A percentile compares a stretch with the other conserved stretches of the same genome.
These are phyloP conservation scores for Podaxis pistillaris DNA, from an alignment of 768 basidiomycete species.

Conservation along the genomic window DNA sequence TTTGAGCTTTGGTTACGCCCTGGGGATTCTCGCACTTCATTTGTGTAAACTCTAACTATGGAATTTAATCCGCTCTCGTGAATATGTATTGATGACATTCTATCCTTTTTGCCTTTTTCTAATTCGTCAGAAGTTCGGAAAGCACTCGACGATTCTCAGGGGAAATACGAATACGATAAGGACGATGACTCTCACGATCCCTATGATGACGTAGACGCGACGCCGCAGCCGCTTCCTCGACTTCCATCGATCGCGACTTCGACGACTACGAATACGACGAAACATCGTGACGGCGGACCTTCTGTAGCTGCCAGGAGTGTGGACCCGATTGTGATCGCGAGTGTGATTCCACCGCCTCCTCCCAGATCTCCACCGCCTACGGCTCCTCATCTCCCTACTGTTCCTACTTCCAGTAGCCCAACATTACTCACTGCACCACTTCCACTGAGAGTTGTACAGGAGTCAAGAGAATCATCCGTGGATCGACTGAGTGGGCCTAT, in stretches of 20 bases:
- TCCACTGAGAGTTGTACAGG: background rate
- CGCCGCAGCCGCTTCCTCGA: slow-evolving; percentile 9
- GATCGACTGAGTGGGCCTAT: slow-evolving; percentile 16
- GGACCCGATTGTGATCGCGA: background rate
- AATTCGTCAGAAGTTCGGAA: background rate
- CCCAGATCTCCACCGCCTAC: background rate
- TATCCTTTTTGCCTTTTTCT: background rate
- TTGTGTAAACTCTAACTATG: background rate
- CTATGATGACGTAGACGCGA: slow-evolving; percentile 7
- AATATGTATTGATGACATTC: slow-evolving; percentile 6
- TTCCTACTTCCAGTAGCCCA: background rate
- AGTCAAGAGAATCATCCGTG: background rate
- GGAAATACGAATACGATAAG: background rate
- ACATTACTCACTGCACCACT: background rate
- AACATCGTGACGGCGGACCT: background rate
- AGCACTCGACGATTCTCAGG: slow-evolving; percentile 10
- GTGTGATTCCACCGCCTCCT: slow-evolving; percentile 8
- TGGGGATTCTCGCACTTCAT: background rate
- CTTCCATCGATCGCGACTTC: background rate
- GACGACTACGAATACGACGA: background rate
- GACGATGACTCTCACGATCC: slow-evolving; percentile 15
- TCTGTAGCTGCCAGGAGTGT: background rate
- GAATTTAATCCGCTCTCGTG: slow-evolving; percentile 3
- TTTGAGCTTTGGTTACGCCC: background rate
- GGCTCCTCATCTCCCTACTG: no score